Conservation (phyloP, 306 rosid species). For the Quercus suber region DNA sequence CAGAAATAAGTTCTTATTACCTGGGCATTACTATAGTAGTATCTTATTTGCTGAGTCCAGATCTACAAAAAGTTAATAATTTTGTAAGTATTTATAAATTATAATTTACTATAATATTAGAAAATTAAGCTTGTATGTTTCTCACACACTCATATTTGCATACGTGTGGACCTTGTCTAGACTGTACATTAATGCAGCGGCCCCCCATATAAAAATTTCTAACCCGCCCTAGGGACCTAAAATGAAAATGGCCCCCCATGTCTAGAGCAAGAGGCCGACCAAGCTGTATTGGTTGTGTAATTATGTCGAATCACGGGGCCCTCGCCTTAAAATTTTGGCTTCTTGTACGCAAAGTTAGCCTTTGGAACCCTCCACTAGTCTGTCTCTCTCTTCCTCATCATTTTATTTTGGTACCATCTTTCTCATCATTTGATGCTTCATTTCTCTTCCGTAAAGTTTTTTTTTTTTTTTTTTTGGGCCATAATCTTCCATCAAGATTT, state of each 20-base stretch:
- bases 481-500: constrained; percentile 24
- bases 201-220: too few relatives aligned
- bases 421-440: constrained; percentile 36
- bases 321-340: constrained; percentile 51
- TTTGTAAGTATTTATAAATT: too few relatives aligned
- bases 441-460: constrained; percentile 7
- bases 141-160: too few relatives aligned
- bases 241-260: constrained; percentile 10
- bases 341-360: constrained; percentile 63
- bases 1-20: too few relatives aligned
- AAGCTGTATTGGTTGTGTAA: constrained; percentile 33
- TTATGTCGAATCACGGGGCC: constrained; percentile 42
- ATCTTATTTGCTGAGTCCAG: too few relatives aligned
- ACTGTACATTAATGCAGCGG: too few relatives aligned
- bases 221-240: neutral
- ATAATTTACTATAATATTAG: too few relatives aligned
- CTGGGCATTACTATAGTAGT: too few relatives aligned
- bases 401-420: constrained; percentile 11
- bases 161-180: too few relatives aligned
- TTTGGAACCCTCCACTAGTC: constrained; percentile 33
- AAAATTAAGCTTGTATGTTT: too few relatives aligned
- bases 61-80: too few relatives aligned
- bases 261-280: constrained; percentile 32
- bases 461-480: neutral
- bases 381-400: neutral